phyloP scores from a whole-genome alignment of 306 rosid genomes.

The Hylodesmum podocarpum region DNA sequence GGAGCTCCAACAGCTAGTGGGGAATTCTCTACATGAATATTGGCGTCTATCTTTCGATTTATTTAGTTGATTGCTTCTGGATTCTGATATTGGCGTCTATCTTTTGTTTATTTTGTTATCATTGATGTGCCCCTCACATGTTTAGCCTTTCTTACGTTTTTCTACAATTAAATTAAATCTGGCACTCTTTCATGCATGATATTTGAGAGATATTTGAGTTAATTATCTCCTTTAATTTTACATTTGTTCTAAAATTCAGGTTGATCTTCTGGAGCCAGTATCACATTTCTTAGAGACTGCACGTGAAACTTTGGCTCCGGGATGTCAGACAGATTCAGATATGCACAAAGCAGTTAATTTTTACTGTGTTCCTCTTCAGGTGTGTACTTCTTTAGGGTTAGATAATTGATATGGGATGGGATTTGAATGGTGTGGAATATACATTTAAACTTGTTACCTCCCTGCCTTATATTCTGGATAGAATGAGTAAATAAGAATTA shows the following conservation, averaged over 20 bases:
- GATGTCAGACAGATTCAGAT: conserved; percentile 50
- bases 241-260: conserved; percentile 47
- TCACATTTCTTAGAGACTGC: conserved; percentile 92
- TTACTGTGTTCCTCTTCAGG: conserved; percentile 93
- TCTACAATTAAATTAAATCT: not conserved
- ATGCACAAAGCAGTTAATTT: conserved; percentile 70
- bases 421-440: conserved; percentile 5
- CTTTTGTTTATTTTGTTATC: conserved; percentile 22
- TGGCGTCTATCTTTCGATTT: too few relatives aligned
- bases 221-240: conserved; percentile 3
- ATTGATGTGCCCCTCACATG: not conserved
- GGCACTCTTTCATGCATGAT: not conserved
- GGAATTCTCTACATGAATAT: not conserved
- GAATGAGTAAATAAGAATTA: not conserved
- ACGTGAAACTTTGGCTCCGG: conserved; percentile 66
- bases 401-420: not conserved
- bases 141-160: not conserved
- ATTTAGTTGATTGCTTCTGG: not conserved
- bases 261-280: conserved; percentile 97
- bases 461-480: not conserved
- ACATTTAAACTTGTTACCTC: not conserved
- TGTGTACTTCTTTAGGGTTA: conserved; percentile 30
- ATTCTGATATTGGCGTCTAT: not conserved
- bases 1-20: not conserved
- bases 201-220: conserved; percentile 16